These are phyloP conservation scores for Umbilicaria muhlenbergii DNA, from an alignment of 495 filamentous ascomycete species.

Conservation along the genomic window DNA sequence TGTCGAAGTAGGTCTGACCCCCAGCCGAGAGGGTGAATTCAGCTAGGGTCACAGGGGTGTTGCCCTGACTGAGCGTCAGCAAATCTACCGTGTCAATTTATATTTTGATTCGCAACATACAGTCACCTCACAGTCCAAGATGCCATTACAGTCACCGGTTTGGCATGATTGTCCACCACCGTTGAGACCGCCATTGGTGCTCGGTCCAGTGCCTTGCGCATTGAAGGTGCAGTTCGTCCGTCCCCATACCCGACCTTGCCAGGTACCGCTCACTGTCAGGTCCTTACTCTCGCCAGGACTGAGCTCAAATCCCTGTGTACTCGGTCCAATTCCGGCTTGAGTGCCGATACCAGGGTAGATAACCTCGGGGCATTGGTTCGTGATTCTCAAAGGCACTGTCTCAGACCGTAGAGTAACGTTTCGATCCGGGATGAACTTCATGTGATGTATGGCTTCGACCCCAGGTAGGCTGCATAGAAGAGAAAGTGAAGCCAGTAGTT, in stretches of 20 bases:
- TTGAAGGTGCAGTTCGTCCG: slow-evolving; percentile 69
- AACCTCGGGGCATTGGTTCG: slow-evolving; percentile 48
- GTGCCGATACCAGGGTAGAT: slow-evolving; percentile 60
- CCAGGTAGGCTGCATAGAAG: background rate
- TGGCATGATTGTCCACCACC: slow-evolving; percentile 40
- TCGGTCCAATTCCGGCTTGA: slow-evolving; percentile 46
- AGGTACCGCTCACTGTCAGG: slow-evolving; percentile 46
- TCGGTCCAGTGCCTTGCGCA: slow-evolving; percentile 34
- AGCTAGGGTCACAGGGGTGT: slow-evolving; percentile 51
- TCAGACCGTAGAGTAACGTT: slow-evolving; percentile 9
- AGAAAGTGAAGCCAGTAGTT: background rate
- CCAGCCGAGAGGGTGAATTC: slow-evolving; percentile 56
- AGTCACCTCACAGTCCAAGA: slow-evolving; percentile 45
- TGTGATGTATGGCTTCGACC: slow-evolving; percentile 14
- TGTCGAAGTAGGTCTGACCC: slow-evolving; percentile 62
- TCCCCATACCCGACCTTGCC: slow-evolving; percentile 70
- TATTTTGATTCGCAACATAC: slow-evolving; percentile 25
- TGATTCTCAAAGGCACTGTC: slow-evolving; percentile 31
- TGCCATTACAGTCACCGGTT: slow-evolving; percentile 59
- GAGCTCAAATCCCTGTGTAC: slow-evolving; percentile 47
- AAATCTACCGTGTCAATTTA: background rate
- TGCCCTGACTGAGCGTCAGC: slow-evolving; percentile 35
- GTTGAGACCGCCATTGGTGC: slow-evolving; percentile 20
- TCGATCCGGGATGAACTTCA: slow-evolving; percentile 12
- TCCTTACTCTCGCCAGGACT: slow-evolving; percentile 28